Conservation (phyloP, 225 moss, liverwort and hornwort genomes). For the Antitrichia curtipendula region DNA sequence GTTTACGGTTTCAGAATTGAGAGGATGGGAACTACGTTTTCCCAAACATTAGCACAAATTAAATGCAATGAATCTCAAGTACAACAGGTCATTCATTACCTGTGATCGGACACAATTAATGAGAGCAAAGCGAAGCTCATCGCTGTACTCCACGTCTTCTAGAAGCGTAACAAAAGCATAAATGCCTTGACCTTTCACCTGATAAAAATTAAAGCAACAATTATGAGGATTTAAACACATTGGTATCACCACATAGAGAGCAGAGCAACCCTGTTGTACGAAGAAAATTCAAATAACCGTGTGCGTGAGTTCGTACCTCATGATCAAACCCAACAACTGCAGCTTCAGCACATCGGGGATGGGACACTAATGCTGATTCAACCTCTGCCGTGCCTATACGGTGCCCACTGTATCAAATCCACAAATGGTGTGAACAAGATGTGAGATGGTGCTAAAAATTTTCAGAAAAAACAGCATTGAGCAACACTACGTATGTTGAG, state of each 20-base stretch:
- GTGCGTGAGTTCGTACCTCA: slow-evolving; percentile 25
- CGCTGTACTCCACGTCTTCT: slow-evolving; percentile 65
- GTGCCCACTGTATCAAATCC: slow-evolving; percentile 51
- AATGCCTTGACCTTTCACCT: slow-evolving; percentile 96
- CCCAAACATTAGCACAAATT: neutral
- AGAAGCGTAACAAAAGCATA: slow-evolving; percentile 86
- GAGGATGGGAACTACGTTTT: neutral
- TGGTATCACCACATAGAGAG: neutral
- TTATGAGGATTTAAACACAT: neutral
- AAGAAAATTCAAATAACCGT: neutral
- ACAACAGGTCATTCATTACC: slow-evolving; percentile 3
- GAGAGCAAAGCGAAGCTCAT: slow-evolving; percentile 49
- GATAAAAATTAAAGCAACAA: neutral
- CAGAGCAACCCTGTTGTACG: neutral
- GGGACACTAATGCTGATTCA: slow-evolving; percentile 85
- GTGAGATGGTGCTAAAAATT: neutral
- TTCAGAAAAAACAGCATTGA: neutral
- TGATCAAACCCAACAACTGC: slow-evolving; percentile 94
- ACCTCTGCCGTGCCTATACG: slow-evolving; percentile 96
- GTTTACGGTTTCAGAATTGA: neutral
- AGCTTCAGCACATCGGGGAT: slow-evolving; percentile 66
- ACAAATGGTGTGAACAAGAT: neutral
- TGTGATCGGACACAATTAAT: slow-evolving; percentile 52
- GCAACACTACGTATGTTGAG: neutral
- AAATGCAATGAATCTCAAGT: neutral